A percentile compares a stretch with the other conserved stretches of the same genome.
Evolutionary conservation across 495 filamentous ascomycete species (phyloP).

Genomic region (Penicillium samsonianum): DNA sequence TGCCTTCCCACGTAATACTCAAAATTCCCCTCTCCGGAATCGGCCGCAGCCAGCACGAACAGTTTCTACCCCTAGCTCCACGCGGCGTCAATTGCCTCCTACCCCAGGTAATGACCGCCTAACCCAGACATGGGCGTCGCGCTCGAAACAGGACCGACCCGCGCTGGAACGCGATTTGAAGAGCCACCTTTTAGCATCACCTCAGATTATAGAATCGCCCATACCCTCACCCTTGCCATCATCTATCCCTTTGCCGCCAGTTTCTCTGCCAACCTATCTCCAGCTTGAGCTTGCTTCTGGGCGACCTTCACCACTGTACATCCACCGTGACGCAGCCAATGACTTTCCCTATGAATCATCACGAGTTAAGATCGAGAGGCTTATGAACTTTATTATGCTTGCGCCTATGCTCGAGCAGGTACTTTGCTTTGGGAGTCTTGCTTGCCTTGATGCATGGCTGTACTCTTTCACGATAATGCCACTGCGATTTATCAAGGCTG

Average conservation of each 20-base stretch:
- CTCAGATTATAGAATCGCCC: constrained; percentile 38
- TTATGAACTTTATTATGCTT: constrained; percentile 85
- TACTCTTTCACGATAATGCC: constrained; percentile 95
- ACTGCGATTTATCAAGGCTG: constrained; percentile 81
- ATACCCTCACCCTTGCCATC: constrained; percentile 66
- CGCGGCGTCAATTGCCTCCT: constrained; percentile 25
- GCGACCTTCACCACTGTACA: constrained; percentile 82
- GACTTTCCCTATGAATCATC: constrained; percentile 94
- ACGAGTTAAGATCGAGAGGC: constrained; percentile 89
- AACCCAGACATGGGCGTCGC: constrained; percentile 42
- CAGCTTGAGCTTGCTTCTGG: constrained; percentile 84
- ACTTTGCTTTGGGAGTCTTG: constrained; percentile 81
- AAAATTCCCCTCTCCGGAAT: constrained; percentile 24
- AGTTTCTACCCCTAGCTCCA: constrained; percentile 39
- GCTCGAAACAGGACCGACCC: constrained; percentile 37
- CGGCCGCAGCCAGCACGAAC: constrained; percentile 39
- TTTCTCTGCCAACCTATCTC: constrained; percentile 84
- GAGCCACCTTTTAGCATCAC: constrained; percentile 30
- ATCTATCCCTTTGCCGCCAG: constrained; percentile 76
- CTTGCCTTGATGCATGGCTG: constrained; percentile 96
- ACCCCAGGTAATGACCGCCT: constrained; percentile 36
- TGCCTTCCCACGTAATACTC: constrained; percentile 9
- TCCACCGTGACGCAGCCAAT: constrained; percentile 68
- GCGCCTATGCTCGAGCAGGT: constrained; percentile 82
- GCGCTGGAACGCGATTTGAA: constrained; percentile 46